Evolutionary conservation across 83 land plant species (phyloP).

Genomic region (Larix sibirica): DNA sequence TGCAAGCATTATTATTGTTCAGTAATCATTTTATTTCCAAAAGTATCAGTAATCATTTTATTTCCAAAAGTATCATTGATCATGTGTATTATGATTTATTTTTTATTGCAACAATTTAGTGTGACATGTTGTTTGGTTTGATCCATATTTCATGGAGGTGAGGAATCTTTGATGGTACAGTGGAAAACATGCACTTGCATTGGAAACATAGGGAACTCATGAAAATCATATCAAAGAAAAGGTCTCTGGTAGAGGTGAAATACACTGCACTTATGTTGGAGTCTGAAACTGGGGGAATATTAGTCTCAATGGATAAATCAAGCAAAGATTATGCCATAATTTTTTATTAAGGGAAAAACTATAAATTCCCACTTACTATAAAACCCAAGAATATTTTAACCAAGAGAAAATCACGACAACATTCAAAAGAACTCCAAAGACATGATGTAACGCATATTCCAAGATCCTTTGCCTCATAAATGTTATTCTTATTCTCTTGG

Average conservation of each 20-base stretch:
- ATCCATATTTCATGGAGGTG: conserved; percentile 22
- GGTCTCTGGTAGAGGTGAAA: too few species aligned
- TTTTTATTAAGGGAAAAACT: conserved; percentile 87
- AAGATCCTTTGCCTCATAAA: background rate
- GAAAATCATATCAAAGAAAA: too few species aligned
- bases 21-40: too few species aligned
- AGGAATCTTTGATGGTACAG: too few species aligned
- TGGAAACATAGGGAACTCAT: too few species aligned
- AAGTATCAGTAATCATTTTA: conserved; percentile 59
- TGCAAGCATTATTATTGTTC: too few species aligned
- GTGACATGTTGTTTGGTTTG: background rate
- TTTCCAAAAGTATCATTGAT: conserved; percentile 1
- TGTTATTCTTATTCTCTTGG: background rate
- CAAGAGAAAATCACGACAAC: conserved; percentile 87
- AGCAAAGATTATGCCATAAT: conserved; percentile 89
- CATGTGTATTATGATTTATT: background rate
- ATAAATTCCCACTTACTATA: conserved; percentile 70
- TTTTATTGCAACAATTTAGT: background rate
- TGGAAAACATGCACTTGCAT: too few species aligned
- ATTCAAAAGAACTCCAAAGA: conserved; percentile 89
- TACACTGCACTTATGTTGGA: too few species aligned
- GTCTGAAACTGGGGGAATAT: conserved; percentile 39
- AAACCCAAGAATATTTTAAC: conserved; percentile 92
- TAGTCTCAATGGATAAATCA: conserved; percentile 78
- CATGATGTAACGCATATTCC: conserved; percentile 53